These are phyloP conservation scores for Candida methanosorbosa DNA, from an alignment of 805 yeast species.

Conservation along the genomic window DNA sequence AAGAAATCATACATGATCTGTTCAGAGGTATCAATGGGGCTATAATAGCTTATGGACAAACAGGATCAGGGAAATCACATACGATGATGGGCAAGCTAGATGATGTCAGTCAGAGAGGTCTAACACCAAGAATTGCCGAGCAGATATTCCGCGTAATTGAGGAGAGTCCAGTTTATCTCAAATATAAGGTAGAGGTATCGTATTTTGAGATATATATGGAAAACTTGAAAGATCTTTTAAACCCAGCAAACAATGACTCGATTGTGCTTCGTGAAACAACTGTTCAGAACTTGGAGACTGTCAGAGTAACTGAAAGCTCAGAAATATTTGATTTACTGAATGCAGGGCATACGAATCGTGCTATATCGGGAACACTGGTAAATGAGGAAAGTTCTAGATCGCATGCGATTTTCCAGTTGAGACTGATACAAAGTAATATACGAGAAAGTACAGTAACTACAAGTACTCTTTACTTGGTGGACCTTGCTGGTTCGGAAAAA, in stretches of 20 bases:
- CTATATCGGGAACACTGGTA: constrained; percentile 57
- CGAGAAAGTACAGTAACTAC: constrained; percentile 48
- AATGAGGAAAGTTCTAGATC: constrained; percentile 70
- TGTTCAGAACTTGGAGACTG: constrained; percentile 60
- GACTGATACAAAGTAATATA: constrained; percentile 50
- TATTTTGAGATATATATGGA: constrained; percentile 82
- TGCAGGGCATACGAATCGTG: constrained; percentile 50
- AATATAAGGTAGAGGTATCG: constrained; percentile 60
- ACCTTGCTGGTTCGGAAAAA: constrained; percentile 83
- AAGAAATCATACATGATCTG: constrained; percentile 59
- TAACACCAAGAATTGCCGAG: constrained; percentile 66
- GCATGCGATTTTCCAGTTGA: constrained; percentile 69
- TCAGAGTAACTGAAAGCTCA: constrained; percentile 45
- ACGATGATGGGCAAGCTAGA: constrained; percentile 62
- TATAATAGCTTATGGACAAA: constrained; percentile 62
- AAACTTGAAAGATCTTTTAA: constrained; percentile 59
- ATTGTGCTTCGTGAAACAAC: constrained; percentile 57
- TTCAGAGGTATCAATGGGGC: constrained; percentile 48
- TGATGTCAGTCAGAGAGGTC: constrained; percentile 39
- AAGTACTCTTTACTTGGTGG: constrained; percentile 67
- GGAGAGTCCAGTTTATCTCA: constrained; percentile 40
- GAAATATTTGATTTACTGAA: constrained; percentile 52
- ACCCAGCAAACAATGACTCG: constrained; percentile 26
- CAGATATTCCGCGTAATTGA: constrained; percentile 50
- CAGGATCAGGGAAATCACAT: constrained; percentile 77